A percentile compares a stretch with the other conserved stretches of the same genome.
phyloP scores from a whole-genome alignment of 179 eudicot genomes.

The Heliamphora pulchella region DNA sequence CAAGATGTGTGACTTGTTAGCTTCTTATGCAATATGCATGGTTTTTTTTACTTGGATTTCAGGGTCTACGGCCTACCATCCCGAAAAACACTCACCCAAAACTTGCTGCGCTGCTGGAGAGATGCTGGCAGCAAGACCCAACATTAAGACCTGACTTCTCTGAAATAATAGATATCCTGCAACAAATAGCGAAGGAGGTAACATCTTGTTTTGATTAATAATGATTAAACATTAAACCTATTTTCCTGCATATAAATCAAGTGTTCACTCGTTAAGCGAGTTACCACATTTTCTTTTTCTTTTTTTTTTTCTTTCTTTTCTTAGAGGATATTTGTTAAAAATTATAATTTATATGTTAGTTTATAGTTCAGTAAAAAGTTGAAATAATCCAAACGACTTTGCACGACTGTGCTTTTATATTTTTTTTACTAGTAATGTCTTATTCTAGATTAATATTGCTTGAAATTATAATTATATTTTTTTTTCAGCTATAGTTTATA shows the following conservation, averaged over 20 bases:
- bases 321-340: too few species aligned
- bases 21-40: background rate
- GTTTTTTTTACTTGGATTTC: constrained; percentile 16
- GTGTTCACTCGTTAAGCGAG: background rate
- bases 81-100: constrained; percentile 72
- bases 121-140: constrained; percentile 94
- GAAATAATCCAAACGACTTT: too few species aligned
- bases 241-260: background rate
- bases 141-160: constrained; percentile 76
- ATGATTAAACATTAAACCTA: background rate
- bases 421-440: too few species aligned
- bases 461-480: too few species aligned
- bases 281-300: background rate
- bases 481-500: too few species aligned
- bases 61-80: constrained; percentile 82
- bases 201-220: background rate
- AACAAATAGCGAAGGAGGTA: constrained; percentile 75
- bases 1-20: background rate
- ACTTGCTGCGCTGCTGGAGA: constrained; percentile 74
- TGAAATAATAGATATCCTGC: constrained; percentile 55
- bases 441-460: too few species aligned
- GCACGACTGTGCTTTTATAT: too few species aligned
- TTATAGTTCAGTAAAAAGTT: too few species aligned
- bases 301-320: too few species aligned
- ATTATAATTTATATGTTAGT: too few species aligned